Conservation (phyloP, 2,329 filamentous ascomycete genomes). For the Aspergillus fijiensis region DNA sequence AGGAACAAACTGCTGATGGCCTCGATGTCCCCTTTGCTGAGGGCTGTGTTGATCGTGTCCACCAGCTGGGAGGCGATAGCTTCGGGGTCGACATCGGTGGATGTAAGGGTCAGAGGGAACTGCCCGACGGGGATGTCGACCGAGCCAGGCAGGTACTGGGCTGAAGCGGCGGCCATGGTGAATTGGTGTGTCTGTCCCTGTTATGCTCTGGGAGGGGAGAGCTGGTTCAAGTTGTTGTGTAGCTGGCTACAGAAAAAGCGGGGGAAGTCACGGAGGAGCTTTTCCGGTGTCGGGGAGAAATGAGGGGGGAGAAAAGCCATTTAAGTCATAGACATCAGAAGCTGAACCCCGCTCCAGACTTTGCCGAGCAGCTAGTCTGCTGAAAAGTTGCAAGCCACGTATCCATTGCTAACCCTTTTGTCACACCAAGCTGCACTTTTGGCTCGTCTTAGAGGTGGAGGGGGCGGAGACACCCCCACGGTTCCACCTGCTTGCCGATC, state of each 20-base stretch:
- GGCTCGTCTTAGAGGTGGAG: not conserved
- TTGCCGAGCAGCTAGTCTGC: not conserved
- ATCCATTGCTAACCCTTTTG: not conserved
- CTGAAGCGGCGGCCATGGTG: slow-evolving; percentile 35
- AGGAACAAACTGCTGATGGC: slow-evolving; percentile 48
- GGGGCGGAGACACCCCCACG: not conserved
- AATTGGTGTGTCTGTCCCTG: not conserved
- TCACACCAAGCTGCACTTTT: not conserved
- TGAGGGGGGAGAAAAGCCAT: not conserved
- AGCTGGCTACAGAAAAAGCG: not conserved
- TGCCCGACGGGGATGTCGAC: slow-evolving; percentile 50
- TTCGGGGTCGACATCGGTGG: slow-evolving; percentile 33
- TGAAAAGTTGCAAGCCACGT: not conserved
- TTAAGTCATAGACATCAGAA: not conserved
- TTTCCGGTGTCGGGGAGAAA: not conserved
- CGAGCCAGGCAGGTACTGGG: slow-evolving; percentile 54
- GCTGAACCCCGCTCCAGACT: not conserved
- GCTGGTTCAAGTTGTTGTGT: no score
- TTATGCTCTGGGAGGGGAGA: not conserved
- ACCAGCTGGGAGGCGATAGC: slow-evolving; percentile 40
- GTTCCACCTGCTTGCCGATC: not conserved
- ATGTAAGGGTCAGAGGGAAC: slow-evolving; percentile 43
- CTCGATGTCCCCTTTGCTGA: slow-evolving; percentile 36
- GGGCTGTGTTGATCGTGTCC: slow-evolving; percentile 40
- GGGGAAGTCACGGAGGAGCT: no score